These are phyloP conservation scores for Zoysia matrella DNA, from an alignment of 202 grass and related monocot genomes.

Conservation along the genomic window DNA sequence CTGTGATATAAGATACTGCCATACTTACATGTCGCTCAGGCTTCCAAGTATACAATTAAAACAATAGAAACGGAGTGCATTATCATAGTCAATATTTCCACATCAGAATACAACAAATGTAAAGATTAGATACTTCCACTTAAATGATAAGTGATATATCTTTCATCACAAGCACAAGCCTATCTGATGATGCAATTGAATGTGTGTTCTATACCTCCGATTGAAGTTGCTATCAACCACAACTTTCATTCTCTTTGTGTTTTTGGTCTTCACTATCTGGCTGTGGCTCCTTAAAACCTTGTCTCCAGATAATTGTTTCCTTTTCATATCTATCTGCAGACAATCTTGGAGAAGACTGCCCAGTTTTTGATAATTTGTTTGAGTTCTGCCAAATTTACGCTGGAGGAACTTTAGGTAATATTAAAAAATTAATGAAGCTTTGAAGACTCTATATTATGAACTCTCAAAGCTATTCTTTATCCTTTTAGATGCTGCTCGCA, in stretches of 20 bases:
- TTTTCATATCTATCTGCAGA: slow-evolving; percentile 53
- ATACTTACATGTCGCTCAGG: slow-evolving; percentile 32
- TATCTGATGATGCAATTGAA: slow-evolving; percentile 9
- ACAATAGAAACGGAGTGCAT: slow-evolving; percentile 19
- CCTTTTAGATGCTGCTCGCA: slow-evolving; percentile 89
- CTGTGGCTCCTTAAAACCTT: background rate
- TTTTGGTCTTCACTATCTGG: slow-evolving; percentile 21
- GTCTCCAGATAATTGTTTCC: background rate
- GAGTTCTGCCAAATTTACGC: slow-evolving; percentile 99
- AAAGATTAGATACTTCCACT: slow-evolving; percentile 21
- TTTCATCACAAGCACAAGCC: background rate
- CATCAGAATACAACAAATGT: slow-evolving; percentile 19
- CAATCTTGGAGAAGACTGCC: slow-evolving; percentile 98
- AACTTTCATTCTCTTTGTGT: background rate
- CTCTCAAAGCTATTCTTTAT: slow-evolving; percentile 45
- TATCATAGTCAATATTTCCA: slow-evolving; percentile 16
- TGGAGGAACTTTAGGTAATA: slow-evolving; percentile 97
- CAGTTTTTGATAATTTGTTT: slow-evolving; percentile 97
- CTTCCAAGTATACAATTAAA: background rate
- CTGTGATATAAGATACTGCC: slow-evolving; percentile 11
- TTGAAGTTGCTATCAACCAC: slow-evolving; percentile 1
- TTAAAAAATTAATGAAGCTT: background rate
- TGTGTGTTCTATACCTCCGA: background rate
- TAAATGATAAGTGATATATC: slow-evolving; percentile 21
- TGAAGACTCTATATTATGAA: background rate